Conservation (phyloP, 495 filamentous ascomycete genomes). For the Chaetomium cochliodes region DNA sequence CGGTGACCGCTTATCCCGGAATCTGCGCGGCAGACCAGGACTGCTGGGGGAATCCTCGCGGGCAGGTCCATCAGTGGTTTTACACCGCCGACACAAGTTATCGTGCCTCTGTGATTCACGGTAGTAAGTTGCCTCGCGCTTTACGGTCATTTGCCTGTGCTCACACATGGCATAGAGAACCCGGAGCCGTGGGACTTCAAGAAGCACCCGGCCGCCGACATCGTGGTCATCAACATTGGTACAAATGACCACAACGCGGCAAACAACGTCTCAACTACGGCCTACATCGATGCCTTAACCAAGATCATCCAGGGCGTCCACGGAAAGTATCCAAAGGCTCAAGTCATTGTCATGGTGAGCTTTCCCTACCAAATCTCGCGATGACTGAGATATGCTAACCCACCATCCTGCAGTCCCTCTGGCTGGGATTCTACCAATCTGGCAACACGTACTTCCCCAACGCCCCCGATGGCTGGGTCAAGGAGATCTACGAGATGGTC, state of each 20-base stretch:
- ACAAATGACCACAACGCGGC: constrained; percentile 63
- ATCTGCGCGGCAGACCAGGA: constrained; percentile 58
- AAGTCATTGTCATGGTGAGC: constrained; percentile 62
- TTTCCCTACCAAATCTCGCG: not conserved
- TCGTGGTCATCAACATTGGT: constrained; percentile 67
- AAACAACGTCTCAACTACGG: constrained; percentile 56
- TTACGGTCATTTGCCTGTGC: not conserved
- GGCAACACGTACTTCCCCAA: constrained; percentile 56
- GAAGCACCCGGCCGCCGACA: constrained; percentile 58
- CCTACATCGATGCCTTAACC: constrained; percentile 57
- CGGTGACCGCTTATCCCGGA: constrained; percentile 61
- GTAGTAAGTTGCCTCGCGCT: constrained; percentile 35
- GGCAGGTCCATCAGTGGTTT: constrained; percentile 64
- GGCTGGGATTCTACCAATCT: constrained; percentile 55
- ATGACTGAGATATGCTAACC: not conserved
- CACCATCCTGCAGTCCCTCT: constrained; percentile 51
- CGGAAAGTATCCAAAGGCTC: constrained; percentile 58
- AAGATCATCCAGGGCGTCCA: constrained; percentile 62
- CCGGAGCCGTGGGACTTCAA: constrained; percentile 62
- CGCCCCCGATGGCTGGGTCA: constrained; percentile 46
- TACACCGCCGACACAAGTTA: constrained; percentile 59
- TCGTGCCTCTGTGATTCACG: constrained; percentile 52
- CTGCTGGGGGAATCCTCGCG: constrained; percentile 58
- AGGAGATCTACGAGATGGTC: constrained; percentile 56
- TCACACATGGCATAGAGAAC: constrained; percentile 34